phyloP scores from a whole-genome alignment of 352 stramenopile species.

The Phytophthora tubulina region DNA sequence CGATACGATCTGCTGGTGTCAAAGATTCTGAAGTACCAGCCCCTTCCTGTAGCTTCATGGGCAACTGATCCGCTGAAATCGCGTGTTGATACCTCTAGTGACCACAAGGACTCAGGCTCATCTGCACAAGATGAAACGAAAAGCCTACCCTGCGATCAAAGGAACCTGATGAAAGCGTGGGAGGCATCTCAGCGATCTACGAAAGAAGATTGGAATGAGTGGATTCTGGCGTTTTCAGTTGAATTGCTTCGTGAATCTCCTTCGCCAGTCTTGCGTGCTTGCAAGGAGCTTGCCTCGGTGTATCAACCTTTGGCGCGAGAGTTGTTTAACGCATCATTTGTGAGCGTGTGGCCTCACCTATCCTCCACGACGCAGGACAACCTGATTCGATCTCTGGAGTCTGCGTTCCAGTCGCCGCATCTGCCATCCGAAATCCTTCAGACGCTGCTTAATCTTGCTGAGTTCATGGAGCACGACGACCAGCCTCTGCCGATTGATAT shows the following conservation, averaged over 20 bases:
- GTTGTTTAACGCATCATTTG: constrained; percentile 99
- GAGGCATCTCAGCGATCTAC: constrained; percentile 85
- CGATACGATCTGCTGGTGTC: constrained; percentile 89
- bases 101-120: constrained; percentile 49
- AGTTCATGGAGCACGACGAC: constrained; percentile 99
- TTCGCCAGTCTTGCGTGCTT: constrained; percentile 95
- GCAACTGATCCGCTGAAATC: constrained; percentile 75
- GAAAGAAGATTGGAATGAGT: constrained; percentile 98
- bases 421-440: constrained; percentile 98
- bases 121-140: constrained; percentile 72
- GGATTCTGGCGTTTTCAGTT: constrained; percentile 98
- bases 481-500: constrained; percentile 98
- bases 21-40: constrained; percentile 90
- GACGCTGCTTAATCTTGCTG: constrained; percentile 97
- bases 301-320: constrained; percentile 98
- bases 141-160: constrained; percentile 82
- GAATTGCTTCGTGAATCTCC: constrained; percentile 98
- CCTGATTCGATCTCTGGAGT: constrained; percentile 95
- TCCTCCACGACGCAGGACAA: constrained; percentile 90
- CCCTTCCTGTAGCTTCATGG: constrained; percentile 85
- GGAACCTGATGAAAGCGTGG: constrained; percentile 89
- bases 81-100: constrained; percentile 44
- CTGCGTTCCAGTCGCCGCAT: constrained; percentile 93
- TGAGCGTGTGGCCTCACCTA: constrained; percentile 98
- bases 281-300: constrained; percentile 96